Evolutionary conservation across 208 protist species (phyloP), one percentile per base, ranked within the genome.

Genomic region (Kentomonas sorsogonicus): DNA sequence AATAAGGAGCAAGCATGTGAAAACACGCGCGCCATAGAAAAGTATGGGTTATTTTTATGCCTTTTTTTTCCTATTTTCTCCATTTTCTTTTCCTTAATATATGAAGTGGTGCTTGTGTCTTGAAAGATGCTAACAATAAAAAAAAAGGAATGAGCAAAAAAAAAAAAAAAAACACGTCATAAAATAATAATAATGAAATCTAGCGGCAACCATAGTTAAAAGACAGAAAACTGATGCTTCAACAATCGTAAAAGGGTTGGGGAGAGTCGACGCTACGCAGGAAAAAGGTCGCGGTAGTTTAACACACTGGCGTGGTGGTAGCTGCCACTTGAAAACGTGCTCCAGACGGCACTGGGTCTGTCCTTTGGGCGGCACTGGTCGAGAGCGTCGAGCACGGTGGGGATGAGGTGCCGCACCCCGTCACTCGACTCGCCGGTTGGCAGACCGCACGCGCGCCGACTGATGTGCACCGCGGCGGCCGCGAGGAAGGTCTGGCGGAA

Each of bases 401-500:
- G 74, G 20, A 87, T 51, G 18, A 84, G 30, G 13, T 52, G 34
- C 10, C 54, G 51, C 60, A 89, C 77, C 44, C 57, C 52, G 27
- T 59, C 68, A 27, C 70, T 69, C 2, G 81, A 72, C 23, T 59
- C 33, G 7, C 69, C 72, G 0, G 79, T 80, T 3, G 75, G 60
- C 15, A 87, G 57, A 18, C 45, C 27, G 38, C 64, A 78, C 43
- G 57, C 53, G 0, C 67, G 22, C 20, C 86, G 79, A 54, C 77
- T 87, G 52, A 86, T 54, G 69, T 81, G 74, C 31, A 90, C 51
- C 5, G 77, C 82, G 0, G 83, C 74, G 3, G 86, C 74, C 1
- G 82, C 86, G 15, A 90, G 52, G n/a, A 64, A 58, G 0, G 77
- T 68, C 40, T 82, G 66, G 25, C 23, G 41, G 68, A 78, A 79